Evolutionary conservation across 1,284 basidiomycete species (phyloP).

Genomic region (Cryptococcus jaspeensis): DNA sequence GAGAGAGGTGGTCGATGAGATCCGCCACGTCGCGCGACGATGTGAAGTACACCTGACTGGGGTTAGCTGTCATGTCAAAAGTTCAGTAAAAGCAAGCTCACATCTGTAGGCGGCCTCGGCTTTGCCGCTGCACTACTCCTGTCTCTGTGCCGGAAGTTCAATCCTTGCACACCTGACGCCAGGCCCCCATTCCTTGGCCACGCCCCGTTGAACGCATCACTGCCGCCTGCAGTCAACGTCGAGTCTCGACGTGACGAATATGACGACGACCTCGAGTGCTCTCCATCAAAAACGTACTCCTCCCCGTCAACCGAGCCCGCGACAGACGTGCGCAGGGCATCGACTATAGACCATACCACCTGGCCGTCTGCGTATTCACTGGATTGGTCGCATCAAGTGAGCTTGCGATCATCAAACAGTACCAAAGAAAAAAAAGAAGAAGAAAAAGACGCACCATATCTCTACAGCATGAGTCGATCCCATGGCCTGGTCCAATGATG

Average conservation of each 20-base stretch:
- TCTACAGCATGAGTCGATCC: slow-evolving; percentile 37
- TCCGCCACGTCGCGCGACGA: slow-evolving; percentile 44
- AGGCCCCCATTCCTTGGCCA: not conserved
- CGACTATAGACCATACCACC: slow-evolving; percentile 46
- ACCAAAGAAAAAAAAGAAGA: not conserved
- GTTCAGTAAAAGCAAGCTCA: slow-evolving; percentile 1
- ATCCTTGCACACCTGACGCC: not conserved
- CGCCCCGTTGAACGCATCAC: slow-evolving; percentile 1
- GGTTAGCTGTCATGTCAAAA: too few species aligned
- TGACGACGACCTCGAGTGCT: slow-evolving; percentile 14
- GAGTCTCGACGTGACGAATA: slow-evolving; percentile 7
- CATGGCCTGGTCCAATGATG: slow-evolving; percentile 2
- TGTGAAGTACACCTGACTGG: slow-evolving; percentile 40
- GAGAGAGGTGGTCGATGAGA: slow-evolving; percentile 45
- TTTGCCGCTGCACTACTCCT: slow-evolving; percentile 7
- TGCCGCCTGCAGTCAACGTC: not conserved
- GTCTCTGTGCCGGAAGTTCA: slow-evolving; percentile 19
- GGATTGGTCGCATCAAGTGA: slow-evolving; percentile 1
- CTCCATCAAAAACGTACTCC: slow-evolving; percentile 11
- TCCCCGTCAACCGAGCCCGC: slow-evolving; percentile 15
- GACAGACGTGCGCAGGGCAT: slow-evolving; percentile 31
- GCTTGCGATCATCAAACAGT: not conserved
- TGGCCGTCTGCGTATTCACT: slow-evolving; percentile 48
- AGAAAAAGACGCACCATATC: slow-evolving; percentile 22
- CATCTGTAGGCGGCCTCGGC: slow-evolving; percentile 21